Evolutionary conservation across 129 eudicot species (phyloP).

Genomic region (Tagetes patula): DNA sequence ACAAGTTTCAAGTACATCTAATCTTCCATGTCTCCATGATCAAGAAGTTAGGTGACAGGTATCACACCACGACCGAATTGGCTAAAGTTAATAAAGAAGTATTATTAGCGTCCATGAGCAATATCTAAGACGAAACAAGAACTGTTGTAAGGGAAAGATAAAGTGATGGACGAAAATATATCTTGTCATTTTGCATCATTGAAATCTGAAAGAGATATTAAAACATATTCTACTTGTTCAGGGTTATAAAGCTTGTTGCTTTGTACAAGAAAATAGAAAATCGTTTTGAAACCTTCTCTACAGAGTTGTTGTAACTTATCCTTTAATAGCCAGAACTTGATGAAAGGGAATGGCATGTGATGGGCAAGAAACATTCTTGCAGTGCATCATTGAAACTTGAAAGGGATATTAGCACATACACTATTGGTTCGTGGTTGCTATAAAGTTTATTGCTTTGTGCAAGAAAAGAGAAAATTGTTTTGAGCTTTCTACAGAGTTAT

Average conservation of each 20-base stretch:
- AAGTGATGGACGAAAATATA: neutral
- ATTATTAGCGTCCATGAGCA: neutral
- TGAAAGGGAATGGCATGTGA: neutral
- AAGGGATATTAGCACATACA: constrained; percentile 2
- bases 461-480: neutral
- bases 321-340: neutral
- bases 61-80: neutral
- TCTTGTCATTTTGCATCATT: neutral
- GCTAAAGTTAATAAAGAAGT: neutral
- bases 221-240: neutral
- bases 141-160: neutral
- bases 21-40: neutral
- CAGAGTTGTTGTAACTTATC: neutral
- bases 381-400: neutral
- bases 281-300: neutral
- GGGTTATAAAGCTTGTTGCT: neutral
- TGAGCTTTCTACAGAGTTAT: neutral
- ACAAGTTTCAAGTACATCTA: constrained; percentile 8
- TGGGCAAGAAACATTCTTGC: neutral
- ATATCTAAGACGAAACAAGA: neutral
- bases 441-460: neutral
- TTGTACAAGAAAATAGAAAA: neutral
- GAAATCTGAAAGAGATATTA: constrained; percentile 7
- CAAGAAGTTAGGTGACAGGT: neutral
- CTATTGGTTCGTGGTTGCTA: neutral